Conservation (phyloP, 495 filamentous ascomycete species). For the Neurospora discreta region DNA sequence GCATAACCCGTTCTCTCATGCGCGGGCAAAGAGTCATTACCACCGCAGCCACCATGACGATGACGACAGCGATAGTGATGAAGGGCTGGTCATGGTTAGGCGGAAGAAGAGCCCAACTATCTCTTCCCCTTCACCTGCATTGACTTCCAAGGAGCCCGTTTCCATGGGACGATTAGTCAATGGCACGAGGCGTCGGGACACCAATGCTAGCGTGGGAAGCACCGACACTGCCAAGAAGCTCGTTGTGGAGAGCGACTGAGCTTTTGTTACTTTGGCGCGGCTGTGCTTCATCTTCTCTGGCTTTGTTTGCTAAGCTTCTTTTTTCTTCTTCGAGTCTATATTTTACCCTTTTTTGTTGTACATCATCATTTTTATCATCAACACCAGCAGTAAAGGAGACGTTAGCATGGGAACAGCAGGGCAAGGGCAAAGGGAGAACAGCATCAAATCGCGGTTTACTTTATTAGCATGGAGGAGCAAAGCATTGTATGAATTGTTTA, state of each 20-base stretch:
- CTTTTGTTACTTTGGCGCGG: background rate
- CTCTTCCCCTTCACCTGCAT: background rate
- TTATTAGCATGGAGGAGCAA: background rate
- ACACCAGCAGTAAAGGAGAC: background rate
- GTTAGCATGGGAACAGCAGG: background rate
- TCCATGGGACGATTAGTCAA: conserved; percentile 22
- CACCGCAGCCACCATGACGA: conserved; percentile 40
- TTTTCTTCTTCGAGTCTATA: background rate
- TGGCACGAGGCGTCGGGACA: conserved; percentile 32
- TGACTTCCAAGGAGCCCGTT: conserved; percentile 11
- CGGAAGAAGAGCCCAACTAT: conserved; percentile 21
- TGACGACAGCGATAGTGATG: conserved; percentile 46
- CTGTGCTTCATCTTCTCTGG: background rate
- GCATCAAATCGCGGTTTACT: background rate
- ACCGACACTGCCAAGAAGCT: conserved; percentile 48
- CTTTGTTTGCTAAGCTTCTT: background rate
- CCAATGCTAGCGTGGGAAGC: conserved; percentile 40
- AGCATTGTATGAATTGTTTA: background rate
- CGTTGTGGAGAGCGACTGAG: conserved; percentile 23
- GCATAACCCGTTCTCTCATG: background rate
- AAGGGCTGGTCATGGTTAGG: conserved; percentile 39
- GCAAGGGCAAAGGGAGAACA: background rate
- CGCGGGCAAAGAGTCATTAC: background rate
- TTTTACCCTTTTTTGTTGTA: background rate
- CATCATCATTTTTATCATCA: background rate